These are phyloP conservation scores for Margaritispora aquatica DNA, from an alignment of 495 filamentous ascomycete genomes.

Conservation along the genomic window DNA sequence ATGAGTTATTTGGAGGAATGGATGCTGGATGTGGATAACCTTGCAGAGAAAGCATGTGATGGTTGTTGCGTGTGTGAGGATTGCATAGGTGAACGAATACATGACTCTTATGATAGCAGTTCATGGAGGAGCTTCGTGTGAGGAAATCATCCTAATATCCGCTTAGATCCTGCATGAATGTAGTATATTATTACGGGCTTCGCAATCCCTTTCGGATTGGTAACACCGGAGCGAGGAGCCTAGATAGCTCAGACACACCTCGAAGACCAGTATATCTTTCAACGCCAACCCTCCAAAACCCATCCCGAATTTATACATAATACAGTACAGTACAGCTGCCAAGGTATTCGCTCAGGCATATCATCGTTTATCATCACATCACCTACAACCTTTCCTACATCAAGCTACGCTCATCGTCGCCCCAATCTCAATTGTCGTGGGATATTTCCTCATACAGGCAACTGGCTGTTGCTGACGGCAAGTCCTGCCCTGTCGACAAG, in stretches of 20 bases:
- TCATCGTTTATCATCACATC: background rate
- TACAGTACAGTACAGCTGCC: background rate
- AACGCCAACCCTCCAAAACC: constrained; percentile 26
- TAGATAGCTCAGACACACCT: constrained; percentile 14
- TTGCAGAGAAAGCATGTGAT: constrained; percentile 7
- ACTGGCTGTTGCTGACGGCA: background rate
- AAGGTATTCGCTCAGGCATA: background rate
- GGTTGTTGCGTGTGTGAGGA: background rate
- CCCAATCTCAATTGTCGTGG: constrained; percentile 13
- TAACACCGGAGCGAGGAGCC: constrained; percentile 6
- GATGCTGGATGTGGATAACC: constrained; percentile 4
- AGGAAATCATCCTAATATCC: too few relatives aligned
- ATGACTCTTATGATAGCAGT: constrained; percentile 5
- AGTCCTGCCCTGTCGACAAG: constrained; percentile 58
- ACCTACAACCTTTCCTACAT: too few relatives aligned
- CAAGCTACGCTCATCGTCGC: too few relatives aligned
- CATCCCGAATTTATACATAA: constrained; percentile 16
- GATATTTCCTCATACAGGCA: constrained; percentile 10
- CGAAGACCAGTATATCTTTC: too few relatives aligned
- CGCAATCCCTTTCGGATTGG: background rate
- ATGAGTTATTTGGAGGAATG: constrained; percentile 8
- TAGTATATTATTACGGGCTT: background rate
- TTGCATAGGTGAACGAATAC: constrained; percentile 22
- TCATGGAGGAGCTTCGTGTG: too few relatives aligned
- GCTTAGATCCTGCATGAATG: too few relatives aligned